A percentile compares a stretch with the other conserved stretches of the same genome.
phyloP scores from a whole-genome alignment of 345 rosid species.

The Bruguiera parviflora region DNA sequence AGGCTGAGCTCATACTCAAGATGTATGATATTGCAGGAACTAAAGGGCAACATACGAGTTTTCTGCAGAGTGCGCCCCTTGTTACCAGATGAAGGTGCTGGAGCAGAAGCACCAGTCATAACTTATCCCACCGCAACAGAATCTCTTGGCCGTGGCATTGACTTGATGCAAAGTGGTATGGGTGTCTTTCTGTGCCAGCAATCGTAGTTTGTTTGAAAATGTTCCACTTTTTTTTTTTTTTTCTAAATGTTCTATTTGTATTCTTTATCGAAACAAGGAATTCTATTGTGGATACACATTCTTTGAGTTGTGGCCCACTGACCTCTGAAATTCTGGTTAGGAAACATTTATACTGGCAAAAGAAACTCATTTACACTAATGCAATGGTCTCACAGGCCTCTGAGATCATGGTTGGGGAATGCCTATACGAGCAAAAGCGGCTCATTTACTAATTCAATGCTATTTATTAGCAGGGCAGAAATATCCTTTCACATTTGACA shows the following conservation, averaged over 20 bases:
- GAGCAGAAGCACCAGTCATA: slow-evolving; percentile 48
- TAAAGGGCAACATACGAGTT: slow-evolving; percentile 92
- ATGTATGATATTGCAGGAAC: slow-evolving; percentile 47
- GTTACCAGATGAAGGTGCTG: slow-evolving; percentile 67
- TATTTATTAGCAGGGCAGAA: slow-evolving; percentile 52
- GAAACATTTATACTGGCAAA: no score
- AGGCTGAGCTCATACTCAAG: slow-evolving; percentile 1
- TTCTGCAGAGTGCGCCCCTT: slow-evolving; percentile 91
- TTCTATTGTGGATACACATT: no score
- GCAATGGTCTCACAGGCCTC: neutral
- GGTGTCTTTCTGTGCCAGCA: neutral
- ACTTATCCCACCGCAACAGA: slow-evolving; percentile 72
- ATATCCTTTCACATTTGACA: slow-evolving; percentile 86
- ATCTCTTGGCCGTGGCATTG: slow-evolving; percentile 72
- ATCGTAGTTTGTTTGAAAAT: neutral
- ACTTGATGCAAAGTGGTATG: slow-evolving; percentile 73
- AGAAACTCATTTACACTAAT: no score
- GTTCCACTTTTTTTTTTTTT: no score
- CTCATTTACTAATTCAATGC: slow-evolving; percentile 4
- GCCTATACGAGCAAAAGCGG: neutral
- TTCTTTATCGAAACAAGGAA: no score
- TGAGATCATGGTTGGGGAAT: neutral
- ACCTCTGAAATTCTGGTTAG: no score
- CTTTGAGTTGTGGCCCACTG: no score
- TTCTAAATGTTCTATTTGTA: no score